Conservation (phyloP, 495 filamentous ascomycete species). For the Thozetella sp. region DNA sequence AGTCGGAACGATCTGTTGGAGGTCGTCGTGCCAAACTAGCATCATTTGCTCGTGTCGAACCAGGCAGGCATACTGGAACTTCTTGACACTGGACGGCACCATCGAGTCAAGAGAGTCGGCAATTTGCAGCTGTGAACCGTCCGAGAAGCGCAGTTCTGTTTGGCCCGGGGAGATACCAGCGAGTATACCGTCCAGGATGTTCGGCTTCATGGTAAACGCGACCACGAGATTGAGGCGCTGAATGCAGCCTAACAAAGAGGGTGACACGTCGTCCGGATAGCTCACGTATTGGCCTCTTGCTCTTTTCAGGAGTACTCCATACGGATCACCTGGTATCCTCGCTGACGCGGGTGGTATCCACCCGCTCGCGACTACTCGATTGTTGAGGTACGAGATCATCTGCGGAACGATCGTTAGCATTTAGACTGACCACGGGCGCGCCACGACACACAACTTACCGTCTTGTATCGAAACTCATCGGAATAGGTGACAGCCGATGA, state of each 20-base stretch:
- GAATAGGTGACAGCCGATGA: neutral
- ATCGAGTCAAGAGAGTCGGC: slow-evolving; percentile 64
- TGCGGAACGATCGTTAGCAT: slow-evolving; percentile 65
- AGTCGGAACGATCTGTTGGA: slow-evolving; percentile 59
- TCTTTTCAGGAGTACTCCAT: slow-evolving; percentile 68
- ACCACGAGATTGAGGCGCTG: slow-evolving; percentile 64
- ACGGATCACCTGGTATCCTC: slow-evolving; percentile 51
- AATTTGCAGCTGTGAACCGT: slow-evolving; percentile 71
- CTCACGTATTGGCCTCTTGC: slow-evolving; percentile 60
- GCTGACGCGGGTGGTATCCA: slow-evolving; percentile 53
- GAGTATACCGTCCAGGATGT: slow-evolving; percentile 3
- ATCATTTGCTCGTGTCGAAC: slow-evolving; percentile 63
- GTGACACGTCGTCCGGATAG: slow-evolving; percentile 55
- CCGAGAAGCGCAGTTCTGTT: slow-evolving; percentile 64
- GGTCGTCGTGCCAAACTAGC: slow-evolving; percentile 73
- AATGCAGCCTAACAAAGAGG: slow-evolving; percentile 54
- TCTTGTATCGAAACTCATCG: slow-evolving; percentile 14
- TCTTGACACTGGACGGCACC: slow-evolving; percentile 49
- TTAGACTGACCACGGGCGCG: neutral
- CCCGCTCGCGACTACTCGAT: slow-evolving; percentile 64
- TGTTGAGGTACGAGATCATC: slow-evolving; percentile 75
- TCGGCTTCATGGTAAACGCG: slow-evolving; percentile 10
- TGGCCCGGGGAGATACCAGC: slow-evolving; percentile 49
- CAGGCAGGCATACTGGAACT: slow-evolving; percentile 72
- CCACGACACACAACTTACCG: slow-evolving; percentile 1